Evolutionary conservation across 176 grass and related monocot species (phyloP).

Genomic region (Cenchrus purpureus): DNA sequence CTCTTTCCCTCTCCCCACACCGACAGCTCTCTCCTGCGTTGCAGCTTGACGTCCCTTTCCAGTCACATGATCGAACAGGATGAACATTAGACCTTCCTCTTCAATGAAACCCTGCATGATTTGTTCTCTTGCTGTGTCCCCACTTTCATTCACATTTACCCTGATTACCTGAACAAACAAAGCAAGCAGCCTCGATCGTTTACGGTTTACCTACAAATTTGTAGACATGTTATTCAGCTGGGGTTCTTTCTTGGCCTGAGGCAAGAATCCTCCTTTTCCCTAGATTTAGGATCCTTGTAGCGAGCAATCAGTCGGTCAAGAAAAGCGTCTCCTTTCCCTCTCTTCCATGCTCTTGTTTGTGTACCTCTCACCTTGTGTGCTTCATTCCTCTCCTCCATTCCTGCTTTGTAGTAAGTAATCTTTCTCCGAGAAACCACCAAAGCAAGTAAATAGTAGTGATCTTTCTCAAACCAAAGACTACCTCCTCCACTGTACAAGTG

Average conservation of each 20-base stretch:
- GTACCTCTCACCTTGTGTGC: neutral
- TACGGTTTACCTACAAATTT: neutral
- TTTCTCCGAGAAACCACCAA: too few species aligned
- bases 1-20: constrained; percentile 34
- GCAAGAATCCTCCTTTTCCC: constrained; percentile 15
- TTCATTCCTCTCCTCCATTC: constrained; percentile 23
- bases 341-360: neutral
- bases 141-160: neutral
- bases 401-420: too few species aligned
- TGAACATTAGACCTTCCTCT: neutral
- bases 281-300: constrained; percentile 16
- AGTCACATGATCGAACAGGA: constrained; percentile 19
- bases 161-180: neutral
- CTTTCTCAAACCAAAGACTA: too few species aligned
- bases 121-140: neutral
- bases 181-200: neutral
- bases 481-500: constrained; percentile 20
- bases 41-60: constrained; percentile 34
- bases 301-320: constrained; percentile 26
- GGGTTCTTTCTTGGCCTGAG: constrained; percentile 11
- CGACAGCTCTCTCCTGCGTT: constrained; percentile 43
- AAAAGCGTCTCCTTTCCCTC: constrained; percentile 35
- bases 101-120: neutral
- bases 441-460: too few species aligned
- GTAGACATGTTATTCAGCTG: neutral